Percentiles rank a stretch among this genome's conserved stretches.
Conservation (phyloP, 1,284 basidiomycete genomes). For the Caloboletus inedulis region DNA sequence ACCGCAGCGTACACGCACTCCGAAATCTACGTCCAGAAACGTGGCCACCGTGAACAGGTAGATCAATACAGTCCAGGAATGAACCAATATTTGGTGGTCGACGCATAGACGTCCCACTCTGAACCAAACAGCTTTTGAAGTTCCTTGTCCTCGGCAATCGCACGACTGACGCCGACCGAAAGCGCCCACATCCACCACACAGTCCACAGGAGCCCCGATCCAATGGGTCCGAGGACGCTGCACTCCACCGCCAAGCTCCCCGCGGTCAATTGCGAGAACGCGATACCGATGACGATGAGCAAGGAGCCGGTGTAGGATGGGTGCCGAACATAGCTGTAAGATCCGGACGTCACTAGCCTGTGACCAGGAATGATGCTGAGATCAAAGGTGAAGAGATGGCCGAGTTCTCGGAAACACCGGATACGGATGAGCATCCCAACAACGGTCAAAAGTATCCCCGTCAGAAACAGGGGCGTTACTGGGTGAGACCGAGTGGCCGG, state of each 20-base stretch:
- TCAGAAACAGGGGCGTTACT: conserved; percentile 46
- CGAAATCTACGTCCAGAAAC: neutral
- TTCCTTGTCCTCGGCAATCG: conserved; percentile 52
- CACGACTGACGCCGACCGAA: conserved; percentile 47
- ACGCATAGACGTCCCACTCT: conserved; percentile 54
- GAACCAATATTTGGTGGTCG: conserved; percentile 52
- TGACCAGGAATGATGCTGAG: conserved; percentile 56
- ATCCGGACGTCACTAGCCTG: conserved; percentile 51
- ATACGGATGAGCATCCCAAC: conserved; percentile 43
- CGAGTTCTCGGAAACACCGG: conserved; percentile 42
- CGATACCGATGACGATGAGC: conserved; percentile 49
- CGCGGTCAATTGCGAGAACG: conserved; percentile 48
- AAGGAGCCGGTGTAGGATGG: conserved; percentile 53
- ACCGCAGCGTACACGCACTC: neutral
- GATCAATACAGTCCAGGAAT: conserved; percentile 43
- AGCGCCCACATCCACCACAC: conserved; percentile 54
- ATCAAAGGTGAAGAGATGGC: conserved; percentile 60
- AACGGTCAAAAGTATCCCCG: conserved; percentile 47
- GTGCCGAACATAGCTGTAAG: conserved; percentile 54
- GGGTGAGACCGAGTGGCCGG: conserved; percentile 33
- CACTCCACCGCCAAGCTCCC: conserved; percentile 56
- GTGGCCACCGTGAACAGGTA: neutral
- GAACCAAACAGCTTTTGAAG: conserved; percentile 47
- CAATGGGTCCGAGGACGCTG: conserved; percentile 35
- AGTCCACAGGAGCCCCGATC: conserved; percentile 40